These are phyloP conservation scores for Imleria badia DNA, from an alignment of 768 basidiomycete species.

Conservation along the genomic window DNA sequence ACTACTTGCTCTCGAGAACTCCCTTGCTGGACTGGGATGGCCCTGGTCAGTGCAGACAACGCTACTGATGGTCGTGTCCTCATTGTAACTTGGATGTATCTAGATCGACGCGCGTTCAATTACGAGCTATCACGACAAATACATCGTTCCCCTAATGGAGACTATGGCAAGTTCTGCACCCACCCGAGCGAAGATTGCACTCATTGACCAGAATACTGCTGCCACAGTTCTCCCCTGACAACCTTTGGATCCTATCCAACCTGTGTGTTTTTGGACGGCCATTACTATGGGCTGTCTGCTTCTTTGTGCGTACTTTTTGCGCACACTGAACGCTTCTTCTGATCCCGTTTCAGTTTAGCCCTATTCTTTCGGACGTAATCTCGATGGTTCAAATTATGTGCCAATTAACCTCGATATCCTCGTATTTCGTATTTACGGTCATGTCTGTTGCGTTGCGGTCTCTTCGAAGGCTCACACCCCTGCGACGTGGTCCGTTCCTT, in stretches of 20 bases:
- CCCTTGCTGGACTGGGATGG: not conserved
- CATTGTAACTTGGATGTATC: not conserved
- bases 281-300: slow-evolving; percentile 18
- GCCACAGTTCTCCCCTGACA: not conserved
- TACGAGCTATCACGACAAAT: not conserved
- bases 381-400: slow-evolving; percentile 13
- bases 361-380: slow-evolving; percentile 22
- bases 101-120: slow-evolving; percentile 9
- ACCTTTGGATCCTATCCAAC: not conserved
- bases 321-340: not conserved
- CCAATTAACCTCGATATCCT: slow-evolving; percentile 16
- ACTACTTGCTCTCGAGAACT: not conserved
- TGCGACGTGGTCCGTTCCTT: slow-evolving; percentile 9
- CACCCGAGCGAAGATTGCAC: not conserved
- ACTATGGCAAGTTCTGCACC: not conserved
- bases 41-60: slow-evolving; percentile 9
- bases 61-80: not conserved
- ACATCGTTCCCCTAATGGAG: not conserved
- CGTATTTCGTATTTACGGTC: slow-evolving; percentile 10
- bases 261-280: not conserved
- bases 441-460: slow-evolving; percentile 1
- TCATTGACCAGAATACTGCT: not conserved
- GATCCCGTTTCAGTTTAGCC: slow-evolving; percentile 17
- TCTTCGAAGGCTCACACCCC: slow-evolving; percentile 1
- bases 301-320: slow-evolving; percentile 17